Evolutionary conservation across 805 yeast species (phyloP).

Genomic region (Metschnikowia sp.): DNA sequence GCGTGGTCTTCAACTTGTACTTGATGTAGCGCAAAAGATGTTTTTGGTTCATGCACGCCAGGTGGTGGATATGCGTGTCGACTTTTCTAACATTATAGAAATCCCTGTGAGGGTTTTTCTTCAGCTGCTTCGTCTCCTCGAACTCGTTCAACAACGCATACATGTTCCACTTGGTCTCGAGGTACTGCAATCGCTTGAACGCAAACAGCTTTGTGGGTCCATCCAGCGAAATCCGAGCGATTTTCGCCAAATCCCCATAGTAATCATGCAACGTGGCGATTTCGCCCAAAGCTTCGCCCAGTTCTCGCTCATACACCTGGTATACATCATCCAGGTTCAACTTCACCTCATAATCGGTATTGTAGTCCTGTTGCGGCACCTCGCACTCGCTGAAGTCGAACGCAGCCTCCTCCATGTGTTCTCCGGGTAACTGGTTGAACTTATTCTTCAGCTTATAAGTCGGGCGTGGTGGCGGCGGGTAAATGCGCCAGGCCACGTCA

Average conservation of each 20-base stretch:
- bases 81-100: slow-evolving; percentile 95
- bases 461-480: slow-evolving; percentile 94
- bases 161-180: slow-evolving; percentile 96
- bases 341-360: slow-evolving; percentile 38
- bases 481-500: slow-evolving; percentile 64
- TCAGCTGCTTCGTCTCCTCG: slow-evolving; percentile 86
- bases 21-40: slow-evolving; percentile 92
- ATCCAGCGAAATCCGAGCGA: slow-evolving; percentile 76
- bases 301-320: slow-evolving; percentile 48
- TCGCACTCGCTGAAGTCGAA: slow-evolving; percentile 57
- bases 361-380: slow-evolving; percentile 47
- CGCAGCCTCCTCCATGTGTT: slow-evolving; percentile 43
- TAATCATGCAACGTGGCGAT: slow-evolving; percentile 85
- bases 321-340: slow-evolving; percentile 66
- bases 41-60: slow-evolving; percentile 99
- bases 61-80: slow-evolving; percentile 97
- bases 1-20: slow-evolving; percentile 82
- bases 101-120: slow-evolving; percentile 94
- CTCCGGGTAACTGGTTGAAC: slow-evolving; percentile 43
- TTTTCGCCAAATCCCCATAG: slow-evolving; percentile 74
- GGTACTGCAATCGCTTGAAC: slow-evolving; percentile 84
- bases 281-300: slow-evolving; percentile 42
- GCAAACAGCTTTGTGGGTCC: slow-evolving; percentile 98
- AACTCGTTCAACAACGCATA: slow-evolving; percentile 86
- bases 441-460: slow-evolving; percentile 60